phyloP scores from a whole-genome alignment of 257 asterid species.

The Linaria vulgaris region DNA sequence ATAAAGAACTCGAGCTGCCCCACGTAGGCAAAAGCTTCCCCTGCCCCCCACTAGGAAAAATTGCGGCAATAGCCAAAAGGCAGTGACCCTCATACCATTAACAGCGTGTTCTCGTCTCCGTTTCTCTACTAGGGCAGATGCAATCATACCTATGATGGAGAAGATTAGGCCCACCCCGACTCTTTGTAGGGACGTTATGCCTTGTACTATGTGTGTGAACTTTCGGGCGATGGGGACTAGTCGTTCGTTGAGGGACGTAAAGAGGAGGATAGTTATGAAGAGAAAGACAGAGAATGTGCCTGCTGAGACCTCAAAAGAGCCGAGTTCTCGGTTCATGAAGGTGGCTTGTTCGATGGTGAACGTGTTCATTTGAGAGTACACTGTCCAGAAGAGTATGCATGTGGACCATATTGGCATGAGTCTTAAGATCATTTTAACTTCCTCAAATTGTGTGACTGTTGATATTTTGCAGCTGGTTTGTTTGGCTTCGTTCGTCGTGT shows the following conservation, averaged over 20 bases:
- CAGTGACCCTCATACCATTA: constrained; percentile 33
- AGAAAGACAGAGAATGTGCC: constrained; percentile 80
- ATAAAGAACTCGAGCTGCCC: constrained; percentile 93
- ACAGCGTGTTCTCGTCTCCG: constrained; percentile 32
- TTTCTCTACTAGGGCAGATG: constrained; percentile 61
- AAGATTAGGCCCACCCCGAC: constrained; percentile 68
- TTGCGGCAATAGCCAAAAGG: constrained; percentile 86
- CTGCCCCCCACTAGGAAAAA: constrained; percentile 82
- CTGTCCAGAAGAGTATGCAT: constrained; percentile 83
- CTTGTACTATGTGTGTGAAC: constrained; percentile 53
- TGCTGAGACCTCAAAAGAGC: constrained; percentile 57
- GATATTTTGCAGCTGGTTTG: constrained; percentile 32
- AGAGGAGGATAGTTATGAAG: constrained; percentile 65
- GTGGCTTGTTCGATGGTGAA: constrained; percentile 91
- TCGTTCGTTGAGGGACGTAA: constrained; percentile 72
- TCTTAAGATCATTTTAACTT: constrained; percentile 75
- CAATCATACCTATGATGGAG: constrained; percentile 69
- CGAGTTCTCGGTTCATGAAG: constrained; percentile 60
- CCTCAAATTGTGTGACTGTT: constrained; percentile 72
- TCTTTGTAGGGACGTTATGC: constrained; percentile 70
- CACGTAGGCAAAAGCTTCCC: constrained; percentile 86
- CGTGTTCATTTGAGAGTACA: constrained; percentile 88
- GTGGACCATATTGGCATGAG: constrained; percentile 91
- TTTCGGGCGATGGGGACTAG: constrained; percentile 57
- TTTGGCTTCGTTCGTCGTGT: constrained; percentile 13